A percentile compares a stretch with the other conserved stretches of the same genome.
These are phyloP conservation scores for Testicularia cyperi DNA, from an alignment of 1,284 basidiomycete species.

Conservation along the genomic window DNA sequence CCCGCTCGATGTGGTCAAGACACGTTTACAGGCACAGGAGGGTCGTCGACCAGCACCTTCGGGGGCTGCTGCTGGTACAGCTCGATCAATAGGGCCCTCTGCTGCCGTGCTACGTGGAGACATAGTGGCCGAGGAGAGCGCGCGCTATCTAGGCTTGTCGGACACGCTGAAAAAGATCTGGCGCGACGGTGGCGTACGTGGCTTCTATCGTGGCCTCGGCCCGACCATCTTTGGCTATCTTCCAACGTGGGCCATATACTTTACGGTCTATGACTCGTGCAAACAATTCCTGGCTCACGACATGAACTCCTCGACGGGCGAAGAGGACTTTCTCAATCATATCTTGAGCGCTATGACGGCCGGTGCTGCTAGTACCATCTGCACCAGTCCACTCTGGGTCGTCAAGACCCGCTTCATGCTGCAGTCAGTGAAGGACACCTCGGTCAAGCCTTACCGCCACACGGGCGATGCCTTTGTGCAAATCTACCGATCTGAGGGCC, in stretches of 20 bases:
- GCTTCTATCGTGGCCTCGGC: constrained; percentile 57
- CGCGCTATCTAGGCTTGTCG: constrained; percentile 11
- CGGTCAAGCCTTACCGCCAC: constrained; percentile 40
- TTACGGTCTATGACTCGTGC: constrained; percentile 54
- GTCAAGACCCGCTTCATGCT: constrained; percentile 58
- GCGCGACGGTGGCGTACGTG: constrained; percentile 49
- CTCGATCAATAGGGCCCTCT: background rate
- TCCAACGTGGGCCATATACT: constrained; percentile 60
- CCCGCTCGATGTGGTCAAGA: constrained; percentile 96
- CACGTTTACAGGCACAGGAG: constrained; percentile 85
- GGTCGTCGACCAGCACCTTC: constrained; percentile 7
- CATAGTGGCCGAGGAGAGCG: constrained; percentile 2
- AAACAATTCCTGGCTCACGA: constrained; percentile 25
- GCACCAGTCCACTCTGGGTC: constrained; percentile 57
- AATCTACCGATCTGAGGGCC: constrained; percentile 49
- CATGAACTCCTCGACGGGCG: constrained; percentile 2
- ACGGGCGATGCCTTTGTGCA: constrained; percentile 55
- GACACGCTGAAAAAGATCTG: constrained; percentile 45
- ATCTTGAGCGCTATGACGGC: constrained; percentile 56
- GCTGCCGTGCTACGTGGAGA: background rate
- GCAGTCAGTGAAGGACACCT: constrained; percentile 16
- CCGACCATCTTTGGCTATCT: constrained; percentile 59
- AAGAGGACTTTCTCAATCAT: constrained; percentile 48
- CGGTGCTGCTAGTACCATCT: constrained; percentile 51
- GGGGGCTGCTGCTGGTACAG: background rate